These are phyloP conservation scores for Austropuccinia psidii DNA, from an alignment of 1,284 basidiomycete genomes.

Conservation along the genomic window DNA sequence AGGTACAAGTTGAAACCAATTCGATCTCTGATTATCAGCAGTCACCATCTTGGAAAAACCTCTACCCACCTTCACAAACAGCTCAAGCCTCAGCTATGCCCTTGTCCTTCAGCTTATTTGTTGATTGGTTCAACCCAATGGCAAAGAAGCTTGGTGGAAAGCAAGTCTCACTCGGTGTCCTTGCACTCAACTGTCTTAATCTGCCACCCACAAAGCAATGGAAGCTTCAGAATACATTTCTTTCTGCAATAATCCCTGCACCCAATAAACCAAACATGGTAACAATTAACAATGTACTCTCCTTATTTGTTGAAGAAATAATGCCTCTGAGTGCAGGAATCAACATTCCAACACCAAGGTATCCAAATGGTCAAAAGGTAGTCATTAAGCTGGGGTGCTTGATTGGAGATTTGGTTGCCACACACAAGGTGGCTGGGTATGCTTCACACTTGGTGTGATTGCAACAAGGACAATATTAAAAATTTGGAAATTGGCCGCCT, in stretches of 20 bases:
- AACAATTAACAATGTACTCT: not conserved
- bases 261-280: constrained; percentile 1
- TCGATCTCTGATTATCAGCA: not conserved
- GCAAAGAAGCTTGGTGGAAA: not conserved
- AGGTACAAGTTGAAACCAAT: too few species aligned
- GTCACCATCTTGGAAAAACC: not conserved
- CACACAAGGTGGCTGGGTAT: constrained; percentile 19
- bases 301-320: not conserved
- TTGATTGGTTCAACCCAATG: constrained; percentile 9
- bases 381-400: not conserved
- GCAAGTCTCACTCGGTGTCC: not conserved
- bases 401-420: constrained; percentile 10
- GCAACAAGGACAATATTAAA: not conserved
- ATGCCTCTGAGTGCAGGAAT: not conserved
- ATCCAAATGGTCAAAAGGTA: not conserved
- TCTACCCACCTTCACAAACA: too few species aligned
- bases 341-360: not conserved
- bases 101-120: not conserved
- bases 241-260: not conserved
- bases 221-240: not conserved
- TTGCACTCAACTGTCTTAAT: constrained; percentile 10
- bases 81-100: too few species aligned
- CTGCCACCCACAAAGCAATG: not conserved
- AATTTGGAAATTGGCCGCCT: too few species aligned
- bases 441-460: constrained; percentile 2